Evolutionary conservation across 2,329 filamentous ascomycete species (phyloP), one percentile per base, ranked within the genome.

Genomic region (Coleophoma crateriformis): DNA sequence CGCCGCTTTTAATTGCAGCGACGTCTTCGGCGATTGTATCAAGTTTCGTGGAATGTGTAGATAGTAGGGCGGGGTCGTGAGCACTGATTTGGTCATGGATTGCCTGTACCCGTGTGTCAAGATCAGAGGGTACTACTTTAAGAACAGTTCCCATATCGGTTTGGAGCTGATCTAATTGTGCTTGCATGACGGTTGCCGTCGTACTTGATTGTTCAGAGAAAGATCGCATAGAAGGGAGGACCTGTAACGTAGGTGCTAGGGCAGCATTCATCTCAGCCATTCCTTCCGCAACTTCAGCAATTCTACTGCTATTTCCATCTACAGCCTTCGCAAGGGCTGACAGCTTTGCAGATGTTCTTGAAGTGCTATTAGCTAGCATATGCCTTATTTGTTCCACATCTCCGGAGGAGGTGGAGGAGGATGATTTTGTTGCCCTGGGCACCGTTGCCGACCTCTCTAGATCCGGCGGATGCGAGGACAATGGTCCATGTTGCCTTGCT

Each of bases 81-180:
- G 48, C 40, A 5, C 33, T 50, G 7, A 54, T 40, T 14, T 55
- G 50, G 12, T 60, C 48, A 37, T 54, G 52, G n/a, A 63, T 55
- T 13, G 42, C 45, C 39, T 60, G 52, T 15, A 61, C 46, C 49
- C 59, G 58, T 33, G 54, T 50, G 12, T 56, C 55, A 1, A 63
- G 48, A 45, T 60, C 57, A n/a, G 55, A 15, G 7, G 58, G 58
- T 20, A 64, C 50, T 17, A 57, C 49, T 33, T 57, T 51, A 7
- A 61, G 52, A 17, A 64, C 54, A 3, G 49, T 40, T 14, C 53
- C 59, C 32, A 63, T 52, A 50, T 64, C 61, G 10, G 49, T 48
- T 49, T 61, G 59, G 40, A 65, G 49, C 51, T 64, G 60, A 41
- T 65, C 61, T 33, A 65, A 46, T 46, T 64, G 61, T 37, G 58